These are phyloP conservation scores for Globisporangium solare DNA, from an alignment of 352 stramenopile genomes.

Conservation along the genomic window DNA sequence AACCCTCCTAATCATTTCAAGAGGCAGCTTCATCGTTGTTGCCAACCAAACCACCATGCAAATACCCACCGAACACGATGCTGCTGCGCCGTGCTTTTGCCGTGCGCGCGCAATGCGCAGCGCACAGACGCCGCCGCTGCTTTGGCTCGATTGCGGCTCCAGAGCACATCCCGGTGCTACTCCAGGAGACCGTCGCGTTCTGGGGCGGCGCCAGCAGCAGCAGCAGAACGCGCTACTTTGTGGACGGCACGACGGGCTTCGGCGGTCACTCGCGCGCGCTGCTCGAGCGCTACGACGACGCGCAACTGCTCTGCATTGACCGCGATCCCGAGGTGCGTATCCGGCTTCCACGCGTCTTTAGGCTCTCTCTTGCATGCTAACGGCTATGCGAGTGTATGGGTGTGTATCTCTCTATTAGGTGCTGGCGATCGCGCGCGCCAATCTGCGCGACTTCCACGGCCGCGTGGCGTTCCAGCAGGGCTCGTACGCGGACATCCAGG, in stretches of 20 bases:
- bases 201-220: constrained; percentile 12
- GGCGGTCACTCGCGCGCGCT: constrained; percentile 64
- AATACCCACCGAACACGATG: too few relatives aligned
- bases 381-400: not conserved
- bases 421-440: constrained; percentile 44
- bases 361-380: too few relatives aligned
- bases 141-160: constrained; percentile 3
- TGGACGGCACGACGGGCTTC: constrained; percentile 71
- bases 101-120: too few relatives aligned
- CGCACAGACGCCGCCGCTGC: too few relatives aligned
- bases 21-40: too few relatives aligned
- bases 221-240: constrained; percentile 36
- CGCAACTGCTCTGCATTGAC: constrained; percentile 74
- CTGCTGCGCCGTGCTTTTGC: too few relatives aligned
- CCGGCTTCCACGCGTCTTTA: too few relatives aligned
- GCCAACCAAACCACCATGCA: too few relatives aligned
- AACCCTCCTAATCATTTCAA: too few relatives aligned
- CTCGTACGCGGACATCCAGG: constrained; percentile 53
- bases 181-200: constrained; percentile 43
- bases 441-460: constrained; percentile 35
- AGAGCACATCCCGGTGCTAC: constrained; percentile 57
- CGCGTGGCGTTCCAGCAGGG: constrained; percentile 55
- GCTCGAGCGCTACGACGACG: constrained; percentile 35
- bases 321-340: constrained; percentile 52
- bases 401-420: constrained; percentile 26